Evolutionary conservation across 148 eudicot genomes (phyloP), one percentile per base, ranked within the genome.

Genomic region (Heliosperma pusillum): DNA sequence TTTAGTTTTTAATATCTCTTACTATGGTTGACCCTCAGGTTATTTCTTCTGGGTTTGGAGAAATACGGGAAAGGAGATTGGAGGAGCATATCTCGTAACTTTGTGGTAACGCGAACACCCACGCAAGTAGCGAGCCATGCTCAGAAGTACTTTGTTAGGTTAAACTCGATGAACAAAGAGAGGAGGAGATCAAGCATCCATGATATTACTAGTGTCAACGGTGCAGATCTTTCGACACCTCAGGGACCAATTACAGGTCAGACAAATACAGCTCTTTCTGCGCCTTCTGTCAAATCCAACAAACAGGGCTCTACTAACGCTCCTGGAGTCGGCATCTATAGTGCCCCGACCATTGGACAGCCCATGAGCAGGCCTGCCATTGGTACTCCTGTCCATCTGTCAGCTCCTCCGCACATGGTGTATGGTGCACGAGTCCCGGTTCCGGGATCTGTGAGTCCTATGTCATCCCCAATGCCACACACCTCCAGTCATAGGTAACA

Each of bases 81-180:
- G 87, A 85, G 92, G 64, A 88, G 92, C 76, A 88, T 88, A 81
- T 88, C 92, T 17, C 80, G 92, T 11, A 86, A 88, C 75, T 88
- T 75, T 78, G 92, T 88, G 81, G 92, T 88, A 75, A 83, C 92
- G 3, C 83, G 91, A 74, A 86, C 89, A 13, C 89, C 89, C n/a
- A 86, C 89, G 9, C 89, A 86, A 75, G 87, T 85, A 52, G 87
- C 87, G 15, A 87, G 89, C 84, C 89, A 87, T 57, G 89, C 89
- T 0, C 89, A 87, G 10, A 87, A 87, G 75, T 87, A 87, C 64
- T 87, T 87, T 56, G 85, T 87, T 40, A 72, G 89, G 69, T 45
- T 85, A 75, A 87, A 87, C 83, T 87, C 89, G 21, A 83, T 85
- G 87, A 87, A 87, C 76, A 87, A 87, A 82, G 89, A 87, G 76